A percentile compares a stretch with the other conserved stretches of the same genome.
phyloP scores from a whole-genome alignment of 2,329 filamentous ascomycete species.

The Fusarium euwallaceae region DNA sequence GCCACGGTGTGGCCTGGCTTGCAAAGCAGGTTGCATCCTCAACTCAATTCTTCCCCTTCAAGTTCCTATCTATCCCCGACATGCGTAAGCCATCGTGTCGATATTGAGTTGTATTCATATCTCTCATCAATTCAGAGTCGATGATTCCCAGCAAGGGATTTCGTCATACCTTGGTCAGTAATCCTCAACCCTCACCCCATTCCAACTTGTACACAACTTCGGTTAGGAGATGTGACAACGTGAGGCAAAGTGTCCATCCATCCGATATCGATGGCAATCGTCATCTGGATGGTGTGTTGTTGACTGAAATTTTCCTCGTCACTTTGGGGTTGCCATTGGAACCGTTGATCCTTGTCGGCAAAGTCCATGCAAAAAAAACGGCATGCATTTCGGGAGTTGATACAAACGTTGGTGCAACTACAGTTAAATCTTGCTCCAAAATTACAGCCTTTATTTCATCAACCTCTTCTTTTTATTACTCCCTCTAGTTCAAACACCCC shows the following conservation, averaged over 20 bases:
- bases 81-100: slow-evolving; percentile 10
- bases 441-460: background rate
- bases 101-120: slow-evolving; percentile 28
- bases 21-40: slow-evolving; percentile 34
- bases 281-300: slow-evolving; percentile 10
- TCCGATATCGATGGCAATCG: slow-evolving; percentile 19
- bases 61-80: slow-evolving; percentile 29
- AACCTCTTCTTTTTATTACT: background rate
- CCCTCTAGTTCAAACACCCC: slow-evolving; percentile 2
- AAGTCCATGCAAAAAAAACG: background rate
- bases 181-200: slow-evolving; percentile 9
- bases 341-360: background rate
- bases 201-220: slow-evolving; percentile 12
- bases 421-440: background rate
- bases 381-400: background rate
- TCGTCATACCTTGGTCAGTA: slow-evolving; percentile 23
- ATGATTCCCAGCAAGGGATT: slow-evolving; percentile 10
- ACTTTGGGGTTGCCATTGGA: slow-evolving; percentile 20
- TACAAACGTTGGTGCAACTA: background rate
- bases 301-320: slow-evolving; percentile 12
- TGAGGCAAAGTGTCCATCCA: slow-evolving; percentile 5
- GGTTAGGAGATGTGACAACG: background rate
- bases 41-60: slow-evolving; percentile 20
- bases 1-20: slow-evolving; percentile 34
- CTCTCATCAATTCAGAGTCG: slow-evolving; percentile 19